These are phyloP conservation scores for Phytopythium boreale DNA, from an alignment of 352 stramenopile species.

Conservation along the genomic window DNA sequence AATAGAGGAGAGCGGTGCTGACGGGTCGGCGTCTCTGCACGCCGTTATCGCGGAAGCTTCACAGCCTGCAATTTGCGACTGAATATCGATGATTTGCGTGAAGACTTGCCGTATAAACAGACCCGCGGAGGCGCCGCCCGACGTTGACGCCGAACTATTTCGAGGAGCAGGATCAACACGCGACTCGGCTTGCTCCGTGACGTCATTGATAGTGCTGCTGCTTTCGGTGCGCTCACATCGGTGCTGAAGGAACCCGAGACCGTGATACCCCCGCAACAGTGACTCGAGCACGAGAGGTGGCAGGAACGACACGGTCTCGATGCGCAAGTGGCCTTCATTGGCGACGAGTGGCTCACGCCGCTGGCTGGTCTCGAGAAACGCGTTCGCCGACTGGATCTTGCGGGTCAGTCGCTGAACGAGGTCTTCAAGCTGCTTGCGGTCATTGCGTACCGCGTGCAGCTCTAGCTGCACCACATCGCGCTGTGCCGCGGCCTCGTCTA, in stretches of 20 bases:
- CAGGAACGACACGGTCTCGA: conserved; percentile 61
- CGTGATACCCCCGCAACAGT: conserved; percentile 57
- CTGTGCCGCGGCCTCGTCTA: conserved; percentile 48
- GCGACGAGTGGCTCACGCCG: conserved; percentile 51
- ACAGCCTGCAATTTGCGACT: neutral
- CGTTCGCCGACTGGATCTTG: conserved; percentile 55
- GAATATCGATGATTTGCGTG: conserved; percentile 4
- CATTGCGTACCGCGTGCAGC: conserved; percentile 47
- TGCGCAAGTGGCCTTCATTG: conserved; percentile 58
- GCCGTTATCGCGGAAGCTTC: neutral
- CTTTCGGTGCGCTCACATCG: neutral
- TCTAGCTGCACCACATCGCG: conserved; percentile 48
- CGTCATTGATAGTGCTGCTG: neutral
- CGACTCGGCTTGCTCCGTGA: neutral
- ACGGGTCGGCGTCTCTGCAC: neutral
- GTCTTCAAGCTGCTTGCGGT: conserved; percentile 60
- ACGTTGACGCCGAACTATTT: neutral
- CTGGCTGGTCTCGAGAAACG: conserved; percentile 44
- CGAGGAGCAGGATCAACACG: neutral
- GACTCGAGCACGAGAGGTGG: conserved; percentile 65
- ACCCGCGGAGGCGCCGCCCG: conserved; percentile 3
- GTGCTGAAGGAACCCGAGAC: conserved; percentile 62
- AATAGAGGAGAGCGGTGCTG: neutral
- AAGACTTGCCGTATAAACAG: neutral
- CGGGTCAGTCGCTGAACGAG: conserved; percentile 40